A percentile compares a stretch with the other conserved stretches of the same genome.
These are phyloP conservation scores for Aspergillus caelatus DNA, from an alignment of 2,329 filamentous ascomycete species.

Conservation along the genomic window DNA sequence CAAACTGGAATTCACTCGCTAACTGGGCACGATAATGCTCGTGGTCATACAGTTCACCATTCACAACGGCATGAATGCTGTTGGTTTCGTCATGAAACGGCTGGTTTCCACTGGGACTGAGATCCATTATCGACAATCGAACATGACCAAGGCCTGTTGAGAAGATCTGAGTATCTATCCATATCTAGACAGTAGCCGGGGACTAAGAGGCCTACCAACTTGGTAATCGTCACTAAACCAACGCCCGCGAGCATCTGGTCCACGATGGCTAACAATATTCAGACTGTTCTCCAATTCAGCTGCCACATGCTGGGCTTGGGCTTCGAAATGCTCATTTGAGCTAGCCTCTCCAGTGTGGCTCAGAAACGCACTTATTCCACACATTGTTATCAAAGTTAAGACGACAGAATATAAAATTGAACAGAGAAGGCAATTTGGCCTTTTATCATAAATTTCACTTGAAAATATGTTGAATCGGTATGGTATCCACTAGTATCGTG, in stretches of 20 bases:
- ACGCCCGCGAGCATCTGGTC: neutral
- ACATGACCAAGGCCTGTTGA: slow-evolving; percentile 47
- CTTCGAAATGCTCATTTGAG: neutral
- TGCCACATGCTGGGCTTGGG: neutral
- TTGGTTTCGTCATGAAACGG: slow-evolving; percentile 47
- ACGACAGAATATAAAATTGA: no score
- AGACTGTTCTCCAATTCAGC: neutral
- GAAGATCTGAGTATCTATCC: no score
- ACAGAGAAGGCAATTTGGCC: no score
- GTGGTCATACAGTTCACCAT: slow-evolving; percentile 61
- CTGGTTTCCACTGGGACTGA: slow-evolving; percentile 33
- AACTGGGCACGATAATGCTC: slow-evolving; percentile 47
- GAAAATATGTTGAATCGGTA: no score
- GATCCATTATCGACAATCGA: slow-evolving; percentile 48
- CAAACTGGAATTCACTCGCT: slow-evolving; percentile 48
- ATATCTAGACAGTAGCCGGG: no score
- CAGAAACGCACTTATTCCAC: neutral
- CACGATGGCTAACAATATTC: neutral
- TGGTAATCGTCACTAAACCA: neutral
- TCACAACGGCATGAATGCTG: slow-evolving; percentile 58
- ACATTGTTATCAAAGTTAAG: neutral
- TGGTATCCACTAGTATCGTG: no score
- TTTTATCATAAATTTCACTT: no score
- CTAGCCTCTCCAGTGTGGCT: neutral
- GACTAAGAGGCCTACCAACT: neutral